Conservation (phyloP, 1,284 basidiomycete species). For the Puccinia hordei region DNA sequence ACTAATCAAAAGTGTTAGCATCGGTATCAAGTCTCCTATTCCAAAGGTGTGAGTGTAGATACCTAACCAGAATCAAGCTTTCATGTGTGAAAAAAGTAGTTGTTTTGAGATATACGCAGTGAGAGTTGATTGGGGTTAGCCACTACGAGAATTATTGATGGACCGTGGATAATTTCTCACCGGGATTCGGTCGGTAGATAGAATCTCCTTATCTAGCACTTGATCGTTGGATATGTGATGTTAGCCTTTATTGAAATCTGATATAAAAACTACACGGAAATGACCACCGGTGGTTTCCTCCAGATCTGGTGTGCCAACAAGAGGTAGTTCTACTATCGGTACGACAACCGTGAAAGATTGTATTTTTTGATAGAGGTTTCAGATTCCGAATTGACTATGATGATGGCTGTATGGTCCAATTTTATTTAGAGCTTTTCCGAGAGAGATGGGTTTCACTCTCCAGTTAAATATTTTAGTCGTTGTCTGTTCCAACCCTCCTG, state of each 20-base stretch:
- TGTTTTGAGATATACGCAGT: too few species aligned
- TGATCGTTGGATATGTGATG: too few species aligned
- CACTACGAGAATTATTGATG: too few species aligned
- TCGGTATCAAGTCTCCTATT: neutral
- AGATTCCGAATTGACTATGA: constrained; percentile 6
- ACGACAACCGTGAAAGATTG: neutral
- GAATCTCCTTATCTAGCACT: too few species aligned
- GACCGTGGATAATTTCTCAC: neutral
- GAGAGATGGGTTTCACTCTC: too few species aligned
- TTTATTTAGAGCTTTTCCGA: too few species aligned
- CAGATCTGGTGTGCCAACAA: neutral
- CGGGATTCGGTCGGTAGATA: neutral
- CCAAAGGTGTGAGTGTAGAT: neutral
- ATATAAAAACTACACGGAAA: neutral
- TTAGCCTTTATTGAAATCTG: too few species aligned
- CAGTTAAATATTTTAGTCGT: too few species aligned
- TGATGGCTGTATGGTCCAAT: neutral
- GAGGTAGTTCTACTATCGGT: neutral
- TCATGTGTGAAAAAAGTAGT: neutral
- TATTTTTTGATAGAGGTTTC: neutral
- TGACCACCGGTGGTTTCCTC: neutral
- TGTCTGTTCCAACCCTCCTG: too few species aligned
- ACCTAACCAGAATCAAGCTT: neutral
- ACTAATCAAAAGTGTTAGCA: neutral
- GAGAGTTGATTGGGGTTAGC: too few species aligned